Conservation (phyloP, 2,329 filamentous ascomycete genomes). For the Penicillium sp. region DNA sequence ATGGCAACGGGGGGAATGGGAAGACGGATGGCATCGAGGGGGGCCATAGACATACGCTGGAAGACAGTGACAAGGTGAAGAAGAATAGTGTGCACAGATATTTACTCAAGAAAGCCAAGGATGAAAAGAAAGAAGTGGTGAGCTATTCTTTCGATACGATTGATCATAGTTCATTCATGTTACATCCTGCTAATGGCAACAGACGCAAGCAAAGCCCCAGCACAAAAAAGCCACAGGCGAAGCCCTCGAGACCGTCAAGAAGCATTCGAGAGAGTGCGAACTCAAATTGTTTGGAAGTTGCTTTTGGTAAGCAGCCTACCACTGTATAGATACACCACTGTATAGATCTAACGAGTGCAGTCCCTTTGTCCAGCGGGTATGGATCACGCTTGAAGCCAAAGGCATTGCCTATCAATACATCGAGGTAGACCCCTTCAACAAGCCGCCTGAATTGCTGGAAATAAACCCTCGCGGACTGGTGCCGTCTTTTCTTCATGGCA, state of each 20-base stretch:
- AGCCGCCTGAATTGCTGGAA: conserved; percentile 65
- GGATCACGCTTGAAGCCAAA: conserved; percentile 83
- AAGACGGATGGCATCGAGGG: conserved; percentile 66
- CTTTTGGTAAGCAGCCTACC: conserved; percentile 62
- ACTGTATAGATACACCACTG: not conserved
- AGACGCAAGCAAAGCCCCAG: conserved; percentile 59
- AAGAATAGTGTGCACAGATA: conserved; percentile 72
- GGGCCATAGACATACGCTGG: conserved; percentile 69
- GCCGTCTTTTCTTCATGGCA: conserved; percentile 70
- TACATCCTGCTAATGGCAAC: conserved; percentile 45
- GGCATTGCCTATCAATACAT: conserved; percentile 78
- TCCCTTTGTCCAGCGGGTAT: conserved; percentile 81
- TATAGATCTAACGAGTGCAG: conserved; percentile 40
- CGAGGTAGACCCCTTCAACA: conserved; percentile 71
- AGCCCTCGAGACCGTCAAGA: conserved; percentile 65
- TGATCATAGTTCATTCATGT: not conserved
- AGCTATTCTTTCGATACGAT: too few relatives aligned
- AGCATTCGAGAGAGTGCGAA: conserved; percentile 65
- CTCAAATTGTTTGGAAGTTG: conserved; percentile 78
- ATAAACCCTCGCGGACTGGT: conserved; percentile 73
- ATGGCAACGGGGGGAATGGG: conserved; percentile 70
- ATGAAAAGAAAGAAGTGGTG: conserved; percentile 58
- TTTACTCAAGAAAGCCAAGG: conserved; percentile 61
- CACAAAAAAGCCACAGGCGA: conserved; percentile 69
- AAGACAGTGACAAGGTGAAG: conserved; percentile 73